A percentile compares a stretch with the other conserved stretches of the same genome.
Conservation (phyloP, 345 rosid species). For the Kernera saxatilis region DNA sequence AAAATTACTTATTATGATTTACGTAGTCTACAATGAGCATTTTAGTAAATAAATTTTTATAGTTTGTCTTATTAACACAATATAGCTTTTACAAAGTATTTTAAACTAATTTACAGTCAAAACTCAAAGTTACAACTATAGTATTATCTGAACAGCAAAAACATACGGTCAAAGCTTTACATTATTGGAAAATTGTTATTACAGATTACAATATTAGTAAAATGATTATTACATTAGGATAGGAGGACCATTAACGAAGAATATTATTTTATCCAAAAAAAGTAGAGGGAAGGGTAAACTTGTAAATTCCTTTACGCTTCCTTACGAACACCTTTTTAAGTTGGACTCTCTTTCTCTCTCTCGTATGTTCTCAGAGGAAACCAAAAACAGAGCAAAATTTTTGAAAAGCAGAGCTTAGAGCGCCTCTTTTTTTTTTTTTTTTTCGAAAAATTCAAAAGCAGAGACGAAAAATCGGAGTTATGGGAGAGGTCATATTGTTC, state of each 20-base stretch:
- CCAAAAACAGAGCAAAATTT: background rate
- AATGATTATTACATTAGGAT: background rate
- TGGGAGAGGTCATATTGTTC: conserved; percentile 56
- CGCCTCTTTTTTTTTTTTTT: background rate
- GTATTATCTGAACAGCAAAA: background rate
- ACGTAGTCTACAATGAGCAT: background rate
- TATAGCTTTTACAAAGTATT: background rate
- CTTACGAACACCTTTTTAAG: background rate
- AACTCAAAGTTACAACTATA: background rate
- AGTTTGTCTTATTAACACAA: background rate
- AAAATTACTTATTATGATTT: too few species aligned
- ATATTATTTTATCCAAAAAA: background rate
- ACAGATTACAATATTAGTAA: background rate
- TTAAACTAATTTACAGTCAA: background rate
- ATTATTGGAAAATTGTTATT: background rate
- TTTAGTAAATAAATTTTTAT: background rate
- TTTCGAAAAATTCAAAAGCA: background rate
- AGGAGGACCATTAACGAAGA: background rate
- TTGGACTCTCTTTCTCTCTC: background rate
- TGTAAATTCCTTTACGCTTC: background rate
- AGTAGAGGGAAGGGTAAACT: background rate
- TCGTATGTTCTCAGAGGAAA: background rate
- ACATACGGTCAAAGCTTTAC: conserved; percentile 1
- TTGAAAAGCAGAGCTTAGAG: conserved; percentile 2
- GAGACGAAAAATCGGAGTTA: conserved; percentile 4